Evolutionary conservation across 768 basidiomycete genomes (phyloP), one percentile per base, ranked within the genome.

Genomic region (Russula sp.): DNA sequence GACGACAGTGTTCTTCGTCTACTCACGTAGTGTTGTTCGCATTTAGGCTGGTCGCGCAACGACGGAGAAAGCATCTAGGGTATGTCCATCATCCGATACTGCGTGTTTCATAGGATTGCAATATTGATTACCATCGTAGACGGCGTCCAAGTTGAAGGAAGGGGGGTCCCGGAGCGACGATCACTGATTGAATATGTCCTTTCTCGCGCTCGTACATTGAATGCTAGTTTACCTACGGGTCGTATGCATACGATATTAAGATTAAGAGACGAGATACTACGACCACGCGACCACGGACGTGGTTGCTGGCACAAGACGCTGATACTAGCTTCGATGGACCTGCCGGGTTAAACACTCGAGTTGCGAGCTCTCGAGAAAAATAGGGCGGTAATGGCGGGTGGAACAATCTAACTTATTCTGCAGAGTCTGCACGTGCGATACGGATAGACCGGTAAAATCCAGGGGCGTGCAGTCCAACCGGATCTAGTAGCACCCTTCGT

Each of bases 31-130:
- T 10, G 9, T 16, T 20, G 48, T 59, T 16, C 22, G 34, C 30
- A 26, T 10, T 5, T 42, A 67, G 58, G 24, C 59, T 1, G 36
- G 59, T 24, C 54, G 51, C 30, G 26, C 20, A 26, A 42, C 64
- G 16, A n/a, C 46, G 48, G 53, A 58, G 11, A 59, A 68, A 40
- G 61, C 55, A 24, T 61, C 67, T 2, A 36, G 9, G 42, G 67
- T 65, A 36, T 18, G 66, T 42, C n/a, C 13, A 22, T 53, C 18
- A 20, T 11, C 20, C 11, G 1, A 24, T 14, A 11, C 26, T 18
- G 34, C 22, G 50, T 24, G 24, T 20, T 11, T 18, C 8, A 48
- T 28, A 46, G 22, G 26, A 20, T 54, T 18, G 13, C 14, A 9
- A 52, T 10, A 22, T 40, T 60, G 28, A 60, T 13, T 8, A 51